These are phyloP conservation scores for Phytopythium ostracodes DNA, from an alignment of 352 stramenopile species.

Conservation along the genomic window DNA sequence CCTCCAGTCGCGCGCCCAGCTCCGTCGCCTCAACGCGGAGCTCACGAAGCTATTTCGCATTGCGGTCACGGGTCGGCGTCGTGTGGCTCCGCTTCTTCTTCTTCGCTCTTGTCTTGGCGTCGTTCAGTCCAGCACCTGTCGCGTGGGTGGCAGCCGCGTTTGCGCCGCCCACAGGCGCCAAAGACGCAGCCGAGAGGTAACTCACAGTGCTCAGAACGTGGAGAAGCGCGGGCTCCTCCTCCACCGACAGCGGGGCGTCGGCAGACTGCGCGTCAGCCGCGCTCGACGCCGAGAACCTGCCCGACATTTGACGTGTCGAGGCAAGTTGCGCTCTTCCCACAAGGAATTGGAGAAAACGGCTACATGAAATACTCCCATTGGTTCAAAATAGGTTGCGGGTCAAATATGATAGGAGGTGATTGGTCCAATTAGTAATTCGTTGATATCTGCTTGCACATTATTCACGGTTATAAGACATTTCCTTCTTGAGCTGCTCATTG, in stretches of 20 bases:
- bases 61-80: conserved; percentile 23
- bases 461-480: too few relatives aligned
- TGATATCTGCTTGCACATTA: too few relatives aligned
- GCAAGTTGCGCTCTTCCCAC: too few relatives aligned
- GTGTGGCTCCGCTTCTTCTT: conserved; percentile 25
- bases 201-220: neutral
- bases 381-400: too few relatives aligned
- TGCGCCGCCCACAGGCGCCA: neutral
- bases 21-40: conserved; percentile 17
- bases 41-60: conserved; percentile 20
- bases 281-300: neutral
- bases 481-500: too few relatives aligned
- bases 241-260: neutral
- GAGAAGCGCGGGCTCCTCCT: neutral
- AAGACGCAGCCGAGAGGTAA: neutral
- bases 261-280: neutral
- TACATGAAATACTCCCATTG: too few relatives aligned
- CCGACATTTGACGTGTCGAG: too few relatives aligned
- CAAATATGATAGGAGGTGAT: too few relatives aligned
- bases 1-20: conserved; percentile 11
- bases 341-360: too few relatives aligned
- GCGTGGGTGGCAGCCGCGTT: neutral
- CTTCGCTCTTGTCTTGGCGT: too few relatives aligned
- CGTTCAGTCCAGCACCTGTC: neutral
- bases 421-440: too few relatives aligned